Evolutionary conservation across 2,329 filamentous ascomycete genomes (phyloP), one percentile per base, ranked within the genome.

Genomic region (Phialophora tarda): DNA sequence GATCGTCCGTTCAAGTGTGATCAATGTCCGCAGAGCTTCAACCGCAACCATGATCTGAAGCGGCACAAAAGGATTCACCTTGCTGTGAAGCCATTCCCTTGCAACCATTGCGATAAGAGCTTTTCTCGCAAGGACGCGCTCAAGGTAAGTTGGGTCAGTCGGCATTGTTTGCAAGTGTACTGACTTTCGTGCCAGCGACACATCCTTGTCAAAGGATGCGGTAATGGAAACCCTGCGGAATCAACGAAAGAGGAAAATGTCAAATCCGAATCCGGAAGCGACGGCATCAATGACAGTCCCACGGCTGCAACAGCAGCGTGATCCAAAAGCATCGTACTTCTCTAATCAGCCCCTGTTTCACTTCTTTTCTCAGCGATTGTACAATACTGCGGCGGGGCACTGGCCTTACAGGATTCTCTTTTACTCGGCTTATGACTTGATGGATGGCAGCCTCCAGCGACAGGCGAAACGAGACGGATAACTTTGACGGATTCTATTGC

Each of bases 1-100:
- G 94, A 98, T 72, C 88, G 94, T 4, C 95, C 95, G 0, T 98
- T 96, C 83, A 93, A 93, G 78, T 99, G 95, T 77, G 93, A 98
- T 73, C 86, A 91, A 75, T 99, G 95, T 75, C 88, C 91, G 0
- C 92, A 96, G 77, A 93, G 91, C 44, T 99, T 99, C 81, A 98
- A 96, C 78, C 85, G 95, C 4, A 98, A 98, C 71, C 95, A 98
- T 75, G 95, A 98, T 75, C 79, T 98, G 73, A 99, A 99, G 80
- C 86, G 95, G 59, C 95, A 99, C 78, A 97, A 97, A 83, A 84
- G 93, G 58, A 98, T 98, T 66, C 95, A 99, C 78, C 80, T 98
- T 65, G 91, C 93, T 0, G 92, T 98, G 48, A 99, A 99, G 83
- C 95, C 95, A 0, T 98, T 94, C 77, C 93, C 93, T 0, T 99